These are phyloP conservation scores for Ruellia speciosa DNA, from an alignment of 305 asterid species.

Conservation along the genomic window DNA sequence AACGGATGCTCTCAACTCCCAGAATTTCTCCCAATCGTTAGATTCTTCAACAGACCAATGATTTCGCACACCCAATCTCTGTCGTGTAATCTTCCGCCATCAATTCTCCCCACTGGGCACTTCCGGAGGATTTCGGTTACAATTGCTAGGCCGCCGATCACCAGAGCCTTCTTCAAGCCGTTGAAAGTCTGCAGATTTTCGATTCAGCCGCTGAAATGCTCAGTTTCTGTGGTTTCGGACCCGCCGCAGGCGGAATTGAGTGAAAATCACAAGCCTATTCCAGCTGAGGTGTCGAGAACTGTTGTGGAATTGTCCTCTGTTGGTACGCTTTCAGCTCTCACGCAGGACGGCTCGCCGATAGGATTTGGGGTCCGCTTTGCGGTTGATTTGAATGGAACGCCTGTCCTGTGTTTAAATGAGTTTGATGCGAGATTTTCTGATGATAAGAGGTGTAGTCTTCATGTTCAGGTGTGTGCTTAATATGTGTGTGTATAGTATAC, in stretches of 20 bases:
- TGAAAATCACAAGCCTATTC: slow-evolving; percentile 43
- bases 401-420: slow-evolving; percentile 49
- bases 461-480: slow-evolving; percentile 51
- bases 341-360: slow-evolving; percentile 70
- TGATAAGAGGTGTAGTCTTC: slow-evolving; percentile 55
- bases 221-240: slow-evolving; percentile 53
- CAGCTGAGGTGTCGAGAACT: slow-evolving; percentile 86
- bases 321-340: slow-evolving; percentile 65
- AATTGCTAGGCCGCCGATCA: slow-evolving; percentile 22
- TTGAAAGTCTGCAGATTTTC: slow-evolving; percentile 23
- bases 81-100: slow-evolving; percentile 26
- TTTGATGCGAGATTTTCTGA: slow-evolving; percentile 27
- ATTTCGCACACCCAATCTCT: slow-evolving; percentile 43
- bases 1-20: too few species aligned
- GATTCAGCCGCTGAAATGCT: slow-evolving; percentile 38
- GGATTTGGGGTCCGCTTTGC: slow-evolving; percentile 77
- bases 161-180: slow-evolving; percentile 19
- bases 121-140: neutral
- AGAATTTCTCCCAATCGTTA: neutral
- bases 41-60: slow-evolving; percentile 26
- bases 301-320: slow-evolving; percentile 56
- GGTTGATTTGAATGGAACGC: slow-evolving; percentile 68
- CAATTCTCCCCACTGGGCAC: slow-evolving; percentile 28
- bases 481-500: too few species aligned
- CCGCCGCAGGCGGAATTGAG: slow-evolving; percentile 38